These are phyloP conservation scores for Paecilomyces variotii DNA, from an alignment of 2,329 filamentous ascomycete genomes.

Conservation along the genomic window DNA sequence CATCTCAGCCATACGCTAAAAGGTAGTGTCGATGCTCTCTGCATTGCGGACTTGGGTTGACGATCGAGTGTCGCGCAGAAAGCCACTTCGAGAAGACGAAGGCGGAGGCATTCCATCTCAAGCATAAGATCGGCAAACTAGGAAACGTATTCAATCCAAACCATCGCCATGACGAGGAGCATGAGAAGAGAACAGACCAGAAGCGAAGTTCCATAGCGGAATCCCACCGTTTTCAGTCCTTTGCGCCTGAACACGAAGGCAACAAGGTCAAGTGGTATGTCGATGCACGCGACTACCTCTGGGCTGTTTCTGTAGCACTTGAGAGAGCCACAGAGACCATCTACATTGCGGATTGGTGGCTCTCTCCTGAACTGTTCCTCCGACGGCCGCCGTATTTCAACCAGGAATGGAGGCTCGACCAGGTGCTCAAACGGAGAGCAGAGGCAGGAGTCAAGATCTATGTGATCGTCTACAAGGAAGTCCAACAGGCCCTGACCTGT, in stretches of 20 bases:
- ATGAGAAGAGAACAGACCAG: slow-evolving; percentile 74
- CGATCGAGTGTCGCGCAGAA: neutral
- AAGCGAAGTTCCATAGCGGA: slow-evolving; percentile 68
- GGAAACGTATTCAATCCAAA: slow-evolving; percentile 69
- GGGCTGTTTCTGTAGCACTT: slow-evolving; percentile 84
- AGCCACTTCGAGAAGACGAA: slow-evolving; percentile 15
- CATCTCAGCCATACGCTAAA: slow-evolving; percentile 18
- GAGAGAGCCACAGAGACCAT: slow-evolving; percentile 86
- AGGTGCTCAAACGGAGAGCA: slow-evolving; percentile 76
- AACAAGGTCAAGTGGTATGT: slow-evolving; percentile 97
- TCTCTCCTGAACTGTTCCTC: slow-evolving; percentile 80
- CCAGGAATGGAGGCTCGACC: slow-evolving; percentile 81
- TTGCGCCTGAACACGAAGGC: slow-evolving; percentile 75
- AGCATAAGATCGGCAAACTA: slow-evolving; percentile 57
- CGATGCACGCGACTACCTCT: slow-evolving; percentile 91
- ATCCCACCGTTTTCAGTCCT: slow-evolving; percentile 78
- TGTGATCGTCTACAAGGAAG: slow-evolving; percentile 63
- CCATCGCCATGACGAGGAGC: slow-evolving; percentile 88
- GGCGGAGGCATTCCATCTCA: slow-evolving; percentile 38
- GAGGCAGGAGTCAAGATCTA: slow-evolving; percentile 93
- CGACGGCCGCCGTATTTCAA: slow-evolving; percentile 74
- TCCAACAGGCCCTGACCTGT: slow-evolving; percentile 70
- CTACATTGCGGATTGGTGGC: slow-evolving; percentile 96
- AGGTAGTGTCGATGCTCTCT: slow-evolving; percentile 10
- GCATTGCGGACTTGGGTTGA: neutral